phyloP scores from a whole-genome alignment of 805 yeast species.

The Kuraishia floccosa region DNA sequence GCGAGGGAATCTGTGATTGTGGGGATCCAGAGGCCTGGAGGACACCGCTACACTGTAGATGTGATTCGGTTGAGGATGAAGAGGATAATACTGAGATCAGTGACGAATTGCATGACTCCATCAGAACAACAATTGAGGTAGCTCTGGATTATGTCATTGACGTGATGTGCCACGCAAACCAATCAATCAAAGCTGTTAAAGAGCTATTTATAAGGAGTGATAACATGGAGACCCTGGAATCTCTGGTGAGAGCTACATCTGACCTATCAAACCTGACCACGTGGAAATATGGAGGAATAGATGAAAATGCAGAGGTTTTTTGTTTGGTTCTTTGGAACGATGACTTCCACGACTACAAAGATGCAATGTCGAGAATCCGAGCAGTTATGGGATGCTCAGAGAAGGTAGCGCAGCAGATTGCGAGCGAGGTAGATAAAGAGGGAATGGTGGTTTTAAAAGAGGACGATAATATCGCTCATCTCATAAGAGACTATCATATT shows the following conservation, averaged over 20 bases:
- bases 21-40: slow-evolving; percentile 63
- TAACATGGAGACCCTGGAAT: no score
- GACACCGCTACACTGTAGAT: slow-evolving; percentile 36
- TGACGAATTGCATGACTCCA: no score
- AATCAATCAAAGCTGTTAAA: slow-evolving; percentile 12
- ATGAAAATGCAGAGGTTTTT: slow-evolving; percentile 25
- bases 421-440: slow-evolving; percentile 32
- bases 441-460: slow-evolving; percentile 38
- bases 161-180: slow-evolving; percentile 21
- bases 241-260: no score
- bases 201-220: slow-evolving; percentile 13
- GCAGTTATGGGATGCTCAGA: slow-evolving; percentile 2
- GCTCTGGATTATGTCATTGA: slow-evolving; percentile 29
- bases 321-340: slow-evolving; percentile 66
- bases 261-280: slow-evolving; percentile 20
- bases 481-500: slow-evolving; percentile 21
- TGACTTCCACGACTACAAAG: slow-evolving; percentile 52
- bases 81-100: slow-evolving; percentile 4
- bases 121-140: slow-evolving; percentile 16
- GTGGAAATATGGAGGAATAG: slow-evolving; percentile 21
- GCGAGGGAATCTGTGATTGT: slow-evolving; percentile 62
- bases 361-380: slow-evolving; percentile 5
- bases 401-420: slow-evolving; percentile 20
- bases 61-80: slow-evolving; percentile 8
- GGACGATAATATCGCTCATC: slow-evolving; percentile 12